A percentile compares a stretch with the other conserved stretches of the same genome.
Evolutionary conservation across 2,329 filamentous ascomycete species (phyloP).

Genomic region (Nannizziopsis barbatae): DNA sequence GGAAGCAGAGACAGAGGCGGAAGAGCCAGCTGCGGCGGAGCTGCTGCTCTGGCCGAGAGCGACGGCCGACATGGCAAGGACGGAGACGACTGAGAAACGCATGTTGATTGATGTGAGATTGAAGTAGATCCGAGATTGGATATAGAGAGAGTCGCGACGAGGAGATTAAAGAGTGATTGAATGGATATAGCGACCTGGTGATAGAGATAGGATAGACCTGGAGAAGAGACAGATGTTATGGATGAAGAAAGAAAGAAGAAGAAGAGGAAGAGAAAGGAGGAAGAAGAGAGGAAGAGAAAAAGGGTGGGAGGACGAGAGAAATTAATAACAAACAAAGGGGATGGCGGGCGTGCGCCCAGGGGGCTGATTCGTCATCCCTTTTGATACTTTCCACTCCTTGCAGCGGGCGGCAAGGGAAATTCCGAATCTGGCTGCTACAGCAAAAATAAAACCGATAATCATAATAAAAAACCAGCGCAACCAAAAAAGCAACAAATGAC

Average conservation of each 20-base stretch:
- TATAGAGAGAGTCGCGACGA: not conserved
- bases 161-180: not conserved
- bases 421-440: too few species aligned
- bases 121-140: not conserved
- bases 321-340: not conserved
- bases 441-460: too few species aligned
- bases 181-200: not conserved
- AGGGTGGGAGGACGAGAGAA: not conserved
- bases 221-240: not conserved
- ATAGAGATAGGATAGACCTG: too few species aligned
- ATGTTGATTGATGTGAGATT: slow-evolving; percentile 10
- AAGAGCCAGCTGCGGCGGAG: slow-evolving; percentile 18
- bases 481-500: too few species aligned
- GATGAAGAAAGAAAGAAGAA: not conserved
- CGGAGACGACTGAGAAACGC: slow-evolving; percentile 16
- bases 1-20: slow-evolving; percentile 16
- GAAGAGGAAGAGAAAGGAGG: not conserved
- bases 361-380: slow-evolving; percentile 10
- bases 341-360: not conserved
- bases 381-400: too few species aligned
- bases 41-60: slow-evolving; percentile 8
- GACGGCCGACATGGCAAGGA: slow-evolving; percentile 16
- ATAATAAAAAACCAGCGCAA: too few species aligned
- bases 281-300: not conserved
- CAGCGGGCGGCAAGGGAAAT: too few species aligned